A percentile compares a stretch with the other conserved stretches of the same genome.
Evolutionary conservation across 768 basidiomycete species (phyloP).

Genomic region (Tricholoma saponaceum): DNA sequence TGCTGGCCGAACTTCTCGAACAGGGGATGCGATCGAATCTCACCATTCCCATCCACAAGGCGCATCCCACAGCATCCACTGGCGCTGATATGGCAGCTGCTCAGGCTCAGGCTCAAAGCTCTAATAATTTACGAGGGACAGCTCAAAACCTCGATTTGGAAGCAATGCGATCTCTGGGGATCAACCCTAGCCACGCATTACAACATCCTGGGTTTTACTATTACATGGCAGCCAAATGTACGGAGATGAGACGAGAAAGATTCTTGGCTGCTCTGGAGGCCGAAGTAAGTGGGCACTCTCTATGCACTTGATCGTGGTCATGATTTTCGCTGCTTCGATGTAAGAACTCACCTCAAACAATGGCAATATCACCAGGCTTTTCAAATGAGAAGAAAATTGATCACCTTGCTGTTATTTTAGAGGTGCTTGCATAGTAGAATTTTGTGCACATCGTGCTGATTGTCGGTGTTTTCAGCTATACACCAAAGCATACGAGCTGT

Average conservation of each 20-base stretch:
- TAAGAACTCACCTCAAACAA: constrained; percentile 30
- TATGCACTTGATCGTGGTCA: background rate
- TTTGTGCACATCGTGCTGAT: background rate
- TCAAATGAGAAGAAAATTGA: constrained; percentile 91
- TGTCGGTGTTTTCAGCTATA: constrained; percentile 57
- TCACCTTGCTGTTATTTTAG: constrained; percentile 76
- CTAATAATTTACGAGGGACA: constrained; percentile 7
- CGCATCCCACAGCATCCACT: constrained; percentile 28
- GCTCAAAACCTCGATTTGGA: constrained; percentile 43
- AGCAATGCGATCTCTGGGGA: constrained; percentile 54
- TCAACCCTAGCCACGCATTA: constrained; percentile 78
- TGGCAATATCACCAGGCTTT: constrained; percentile 61
- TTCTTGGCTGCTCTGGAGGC: constrained; percentile 57
- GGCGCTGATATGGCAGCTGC: constrained; percentile 14
- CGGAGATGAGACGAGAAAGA: constrained; percentile 66
- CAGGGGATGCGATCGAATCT: constrained; percentile 67
- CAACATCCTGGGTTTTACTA: constrained; percentile 95
- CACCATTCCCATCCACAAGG: constrained; percentile 55
- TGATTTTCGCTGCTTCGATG: constrained; percentile 1
- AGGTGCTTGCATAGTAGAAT: constrained; percentile 44
- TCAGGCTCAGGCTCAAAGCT: constrained; percentile 2
- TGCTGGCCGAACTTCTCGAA: constrained; percentile 88
- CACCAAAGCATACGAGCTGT: constrained; percentile 90
- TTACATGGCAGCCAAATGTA: constrained; percentile 83
- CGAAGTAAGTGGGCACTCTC: constrained; percentile 39